phyloP scores from a whole-genome alignment of 2,329 filamentous ascomycete species.

The Ascochyta rabiei region DNA sequence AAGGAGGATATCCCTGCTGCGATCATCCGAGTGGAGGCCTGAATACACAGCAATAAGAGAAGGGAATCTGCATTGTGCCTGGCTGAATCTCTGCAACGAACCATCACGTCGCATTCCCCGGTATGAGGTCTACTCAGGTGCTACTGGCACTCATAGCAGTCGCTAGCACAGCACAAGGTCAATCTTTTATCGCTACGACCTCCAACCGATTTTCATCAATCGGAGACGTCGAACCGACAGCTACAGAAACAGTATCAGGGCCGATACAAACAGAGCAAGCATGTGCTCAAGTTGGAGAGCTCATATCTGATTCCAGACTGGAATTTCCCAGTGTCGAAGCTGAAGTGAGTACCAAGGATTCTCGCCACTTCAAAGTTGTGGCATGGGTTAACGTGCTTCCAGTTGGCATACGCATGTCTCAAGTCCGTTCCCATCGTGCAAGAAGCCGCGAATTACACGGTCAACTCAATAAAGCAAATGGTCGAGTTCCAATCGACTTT shows the following conservation, averaged over 20 bases:
- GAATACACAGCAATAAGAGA: slow-evolving; percentile 5
- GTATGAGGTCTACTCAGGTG: slow-evolving; percentile 29
- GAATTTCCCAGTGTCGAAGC: slow-evolving; percentile 36
- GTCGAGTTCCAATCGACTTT: slow-evolving; percentile 51
- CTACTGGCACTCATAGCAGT: slow-evolving; percentile 27
- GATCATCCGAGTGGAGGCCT: not conserved
- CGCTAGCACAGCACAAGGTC: slow-evolving; percentile 24
- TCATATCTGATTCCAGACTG: slow-evolving; percentile 19
- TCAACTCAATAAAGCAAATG: slow-evolving; percentile 43
- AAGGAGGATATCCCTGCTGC: not conserved
- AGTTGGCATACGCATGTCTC: slow-evolving; percentile 46
- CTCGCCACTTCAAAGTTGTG: not conserved
- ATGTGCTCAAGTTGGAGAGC: slow-evolving; percentile 34
- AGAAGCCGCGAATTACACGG: slow-evolving; percentile 31
- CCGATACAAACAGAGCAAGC: slow-evolving; percentile 39
- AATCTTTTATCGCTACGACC: slow-evolving; percentile 1
- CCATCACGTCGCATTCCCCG: not conserved
- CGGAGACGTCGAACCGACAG: slow-evolving; percentile 34
- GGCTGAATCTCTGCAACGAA: not conserved
- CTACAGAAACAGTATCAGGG: slow-evolving; percentile 33
- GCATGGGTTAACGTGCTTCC: slow-evolving; percentile 4
- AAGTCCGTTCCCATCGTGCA: slow-evolving; percentile 44
- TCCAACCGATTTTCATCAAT: slow-evolving; percentile 22
- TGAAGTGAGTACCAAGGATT: slow-evolving; percentile 24
- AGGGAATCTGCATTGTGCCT: not conserved